Base-by-base conservation (phyloP, 345 rosid species). In the Acer yangbiense region DNA sequence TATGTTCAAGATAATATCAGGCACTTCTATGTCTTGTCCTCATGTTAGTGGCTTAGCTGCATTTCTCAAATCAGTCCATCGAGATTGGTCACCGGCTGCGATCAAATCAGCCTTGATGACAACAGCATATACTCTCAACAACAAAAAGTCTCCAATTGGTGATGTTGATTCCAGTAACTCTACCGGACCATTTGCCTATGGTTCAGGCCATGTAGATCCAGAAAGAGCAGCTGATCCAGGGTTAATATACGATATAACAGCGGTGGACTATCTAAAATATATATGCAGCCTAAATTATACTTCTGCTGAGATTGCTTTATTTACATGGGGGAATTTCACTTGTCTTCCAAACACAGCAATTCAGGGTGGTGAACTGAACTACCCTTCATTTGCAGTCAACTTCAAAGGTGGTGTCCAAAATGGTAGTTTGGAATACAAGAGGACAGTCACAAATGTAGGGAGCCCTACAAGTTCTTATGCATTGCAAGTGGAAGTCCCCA, bases 131-230 rank as follows among this genome's bases (percentile, higher is more conserved):
- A 32, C 35, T 32, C 35, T 32, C 35, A 32, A 29, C 35, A 29
- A 29, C 35, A 29, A 29, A 29, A 29, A 29, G 35, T 29, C 35
- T 29, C 35, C 35, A 29, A 29, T 32, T 3, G 6, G 35, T 32
- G 35, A 32, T 46, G 48, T 81, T 63, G 84, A 76, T 41, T 61
- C 71, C 0, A 13, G 44, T 21, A 9, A 29, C 72, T 12, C 92
- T 1, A 83, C 88, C 0, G 52, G 50, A 46, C 84, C 90, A 10
- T 91, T 91, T 0, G 75, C 79, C 1, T 74, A 82, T 12, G 91
- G 92, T 13, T 91, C 92, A 0, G 92, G 92, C 23, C 92, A 89
- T 58, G 86, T 89, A 1, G 83, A 88, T 23, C 90, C 94, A 0
- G 90, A 83, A 27, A 77, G 76, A 0, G 92, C 92, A 23, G 72